These are phyloP conservation scores for Arabidopsis arenosa DNA, from an alignment of 345 rosid species.

Conservation along the genomic window DNA sequence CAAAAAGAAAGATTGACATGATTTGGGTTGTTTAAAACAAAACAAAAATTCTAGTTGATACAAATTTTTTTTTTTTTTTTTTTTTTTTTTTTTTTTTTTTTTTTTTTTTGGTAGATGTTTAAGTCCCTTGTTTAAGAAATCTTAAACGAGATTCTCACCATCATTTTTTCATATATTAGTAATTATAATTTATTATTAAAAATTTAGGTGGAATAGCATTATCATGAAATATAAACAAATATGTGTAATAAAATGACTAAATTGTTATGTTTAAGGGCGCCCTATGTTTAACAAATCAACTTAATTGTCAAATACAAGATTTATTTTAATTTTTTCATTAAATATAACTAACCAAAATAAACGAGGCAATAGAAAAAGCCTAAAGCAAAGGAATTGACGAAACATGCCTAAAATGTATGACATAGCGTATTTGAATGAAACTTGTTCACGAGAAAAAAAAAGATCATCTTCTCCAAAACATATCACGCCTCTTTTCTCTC, in stretches of 20 bases:
- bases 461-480: constrained; percentile 25
- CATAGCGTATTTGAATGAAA: constrained; percentile 43
- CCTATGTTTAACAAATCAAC: background rate
- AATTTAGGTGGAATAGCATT: background rate
- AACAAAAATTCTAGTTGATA: no score
- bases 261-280: background rate
- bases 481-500: constrained; percentile 41
- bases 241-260: background rate
- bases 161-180: background rate
- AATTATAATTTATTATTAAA: background rate
- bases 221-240: background rate
- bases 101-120: no score
- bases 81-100: no score
- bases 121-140: background rate
- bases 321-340: background rate
- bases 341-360: background rate
- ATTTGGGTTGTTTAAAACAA: no score
- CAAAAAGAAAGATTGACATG: background rate
- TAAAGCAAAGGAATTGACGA: constrained; percentile 26
- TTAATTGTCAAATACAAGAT: background rate
- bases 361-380: constrained; percentile 13
- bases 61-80: no score
- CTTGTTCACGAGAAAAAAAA: constrained; percentile 37
- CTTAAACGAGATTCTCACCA: background rate
- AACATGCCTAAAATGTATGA: constrained; percentile 39